Conservation (phyloP, 2,329 filamentous ascomycete genomes). For the Torrubiellomyces zombiae region DNA sequence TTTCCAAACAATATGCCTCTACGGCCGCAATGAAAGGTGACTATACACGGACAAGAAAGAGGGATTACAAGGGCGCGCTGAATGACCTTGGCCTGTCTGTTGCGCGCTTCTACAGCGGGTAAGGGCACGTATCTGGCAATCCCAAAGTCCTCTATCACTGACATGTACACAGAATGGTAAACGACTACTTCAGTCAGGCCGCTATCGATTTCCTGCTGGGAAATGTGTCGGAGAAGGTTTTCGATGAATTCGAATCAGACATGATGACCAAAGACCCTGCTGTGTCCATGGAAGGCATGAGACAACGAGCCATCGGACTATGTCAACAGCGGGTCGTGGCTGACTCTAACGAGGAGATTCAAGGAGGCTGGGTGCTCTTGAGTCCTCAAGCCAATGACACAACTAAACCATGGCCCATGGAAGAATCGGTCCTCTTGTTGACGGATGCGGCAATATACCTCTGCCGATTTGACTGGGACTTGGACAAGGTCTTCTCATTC, state of each 20-base stretch:
- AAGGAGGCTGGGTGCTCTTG: constrained; percentile 78
- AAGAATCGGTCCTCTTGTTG: constrained; percentile 75
- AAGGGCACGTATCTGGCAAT: constrained; percentile 11
- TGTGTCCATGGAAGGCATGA: constrained; percentile 67
- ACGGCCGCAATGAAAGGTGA: constrained; percentile 94
- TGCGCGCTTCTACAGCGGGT: constrained; percentile 56
- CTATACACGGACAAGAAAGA: constrained; percentile 79
- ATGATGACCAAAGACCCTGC: constrained; percentile 90
- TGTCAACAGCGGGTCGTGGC: constrained; percentile 75
- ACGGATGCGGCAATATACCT: constrained; percentile 76
- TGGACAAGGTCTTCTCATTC: constrained; percentile 86
- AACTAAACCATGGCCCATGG: constrained; percentile 55
- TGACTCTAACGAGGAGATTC: constrained; percentile 67
- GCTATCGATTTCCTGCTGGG: constrained; percentile 90
- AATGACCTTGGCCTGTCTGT: constrained; percentile 84
- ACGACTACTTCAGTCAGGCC: constrained; percentile 92
- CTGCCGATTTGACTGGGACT: constrained; percentile 85
- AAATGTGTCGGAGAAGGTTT: constrained; percentile 68
- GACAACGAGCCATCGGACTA: constrained; percentile 79
- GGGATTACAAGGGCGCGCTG: constrained; percentile 78
- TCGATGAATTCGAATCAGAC: constrained; percentile 84
- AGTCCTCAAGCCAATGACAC: constrained; percentile 59
- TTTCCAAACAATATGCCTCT: constrained; percentile 89
- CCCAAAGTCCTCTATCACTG: constrained; percentile 2
- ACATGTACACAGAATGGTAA: constrained; percentile 59